These are phyloP conservation scores for Kwoniella shandongensis DNA, from an alignment of 768 basidiomycete species.

Conservation along the genomic window DNA sequence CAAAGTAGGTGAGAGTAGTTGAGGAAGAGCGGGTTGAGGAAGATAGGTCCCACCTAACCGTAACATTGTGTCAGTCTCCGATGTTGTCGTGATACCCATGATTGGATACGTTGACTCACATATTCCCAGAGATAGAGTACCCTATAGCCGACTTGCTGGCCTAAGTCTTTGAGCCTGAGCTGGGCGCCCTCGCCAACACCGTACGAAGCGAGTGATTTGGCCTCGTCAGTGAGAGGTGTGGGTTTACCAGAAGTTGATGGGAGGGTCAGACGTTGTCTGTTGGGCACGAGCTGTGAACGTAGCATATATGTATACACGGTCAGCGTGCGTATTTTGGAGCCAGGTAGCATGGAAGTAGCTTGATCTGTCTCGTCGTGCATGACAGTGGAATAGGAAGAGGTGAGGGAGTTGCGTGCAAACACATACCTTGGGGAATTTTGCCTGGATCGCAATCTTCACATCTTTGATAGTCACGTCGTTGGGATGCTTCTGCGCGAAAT, in stretches of 20 bases:
- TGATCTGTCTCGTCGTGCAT: not conserved
- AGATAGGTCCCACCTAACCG: conserved; percentile 73
- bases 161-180: conserved; percentile 81
- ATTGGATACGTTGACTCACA: conserved; percentile 59
- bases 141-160: conserved; percentile 82
- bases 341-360: not conserved
- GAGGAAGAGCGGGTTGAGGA: conserved; percentile 85
- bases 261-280: conserved; percentile 69
- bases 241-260: conserved; percentile 54
- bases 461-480: conserved; percentile 63
- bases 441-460: conserved; percentile 66
- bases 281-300: conserved; percentile 62
- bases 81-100: conserved; percentile 13
- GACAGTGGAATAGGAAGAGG: not conserved
- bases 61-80: not conserved
- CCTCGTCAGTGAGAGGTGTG: conserved; percentile 63
- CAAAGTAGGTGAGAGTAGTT: conserved; percentile 70
- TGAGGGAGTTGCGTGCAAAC: too few species aligned
- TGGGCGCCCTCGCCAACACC: conserved; percentile 65
- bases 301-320: too few species aligned
- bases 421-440: conserved; percentile 61
- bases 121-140: conserved; percentile 94
- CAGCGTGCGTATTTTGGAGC: not conserved
- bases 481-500: conserved; percentile 49
- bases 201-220: conserved; percentile 62